Percentiles rank a stretch among this genome's conserved stretches.
Evolutionary conservation across 176 grass and related monocot genomes (phyloP).

Genomic region (Guadua angustifolia): DNA sequence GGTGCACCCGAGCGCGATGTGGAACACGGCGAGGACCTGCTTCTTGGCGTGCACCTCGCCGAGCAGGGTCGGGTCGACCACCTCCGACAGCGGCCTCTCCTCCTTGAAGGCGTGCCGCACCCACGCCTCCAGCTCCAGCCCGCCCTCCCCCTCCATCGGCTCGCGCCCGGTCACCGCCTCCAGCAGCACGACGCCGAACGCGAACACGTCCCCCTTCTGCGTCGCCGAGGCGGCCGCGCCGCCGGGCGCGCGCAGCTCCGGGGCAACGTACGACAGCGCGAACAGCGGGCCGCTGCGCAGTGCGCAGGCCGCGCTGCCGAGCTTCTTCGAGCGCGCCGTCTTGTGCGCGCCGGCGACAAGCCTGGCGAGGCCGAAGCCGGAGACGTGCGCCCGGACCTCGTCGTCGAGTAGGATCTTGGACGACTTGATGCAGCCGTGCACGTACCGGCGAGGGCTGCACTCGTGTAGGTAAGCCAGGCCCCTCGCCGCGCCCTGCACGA

Average conservation of each 20-base stretch:
- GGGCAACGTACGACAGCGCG: slow-evolving; percentile 61
- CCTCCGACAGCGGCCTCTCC: slow-evolving; percentile 93
- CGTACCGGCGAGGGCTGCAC: slow-evolving; percentile 85
- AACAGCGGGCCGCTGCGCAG: slow-evolving; percentile 41
- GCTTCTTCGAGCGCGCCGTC: slow-evolving; percentile 60
- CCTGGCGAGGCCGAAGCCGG: slow-evolving; percentile 86
- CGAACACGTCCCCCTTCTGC: slow-evolving; percentile 91
- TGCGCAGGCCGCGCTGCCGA: slow-evolving; percentile 47
- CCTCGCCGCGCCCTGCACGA: slow-evolving; percentile 77
- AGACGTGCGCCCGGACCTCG: slow-evolving; percentile 72
- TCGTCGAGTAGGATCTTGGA: slow-evolving; percentile 97
- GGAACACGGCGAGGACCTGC: slow-evolving; percentile 93
- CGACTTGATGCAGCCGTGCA: slow-evolving; percentile 84
- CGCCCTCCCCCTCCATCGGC: slow-evolving; percentile 59
- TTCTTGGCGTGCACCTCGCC: slow-evolving; percentile 98
- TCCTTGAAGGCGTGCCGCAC: slow-evolving; percentile 88
- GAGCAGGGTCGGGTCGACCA: slow-evolving; percentile 89
- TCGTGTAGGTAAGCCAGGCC: slow-evolving; percentile 85
- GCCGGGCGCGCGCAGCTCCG: slow-evolving; percentile 66
- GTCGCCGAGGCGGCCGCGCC: slow-evolving; percentile 45
- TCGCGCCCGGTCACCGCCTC: slow-evolving; percentile 83
- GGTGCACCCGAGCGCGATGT: slow-evolving; percentile 89
- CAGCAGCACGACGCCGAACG: slow-evolving; percentile 86
- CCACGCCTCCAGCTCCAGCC: slow-evolving; percentile 80
- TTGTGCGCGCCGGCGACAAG: slow-evolving; percentile 74